Conservation (phyloP, 306 rosid species). For the Acacia acuminata region DNA sequence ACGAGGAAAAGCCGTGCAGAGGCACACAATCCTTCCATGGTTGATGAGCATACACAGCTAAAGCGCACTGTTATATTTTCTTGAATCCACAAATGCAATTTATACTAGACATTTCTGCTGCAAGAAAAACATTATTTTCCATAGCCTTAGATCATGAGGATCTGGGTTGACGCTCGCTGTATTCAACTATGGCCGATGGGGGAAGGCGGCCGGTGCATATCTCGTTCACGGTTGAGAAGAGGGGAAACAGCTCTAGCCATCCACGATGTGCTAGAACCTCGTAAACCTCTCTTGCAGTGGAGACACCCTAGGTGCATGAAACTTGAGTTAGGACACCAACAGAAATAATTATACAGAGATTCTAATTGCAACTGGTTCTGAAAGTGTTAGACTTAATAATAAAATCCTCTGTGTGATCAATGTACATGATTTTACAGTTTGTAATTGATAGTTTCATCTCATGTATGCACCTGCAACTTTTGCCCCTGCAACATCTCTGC, state of each 20-base stretch:
- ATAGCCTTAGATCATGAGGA: conserved; percentile 26
- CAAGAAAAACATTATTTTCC: conserved; percentile 4
- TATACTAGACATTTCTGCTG: conserved; percentile 14
- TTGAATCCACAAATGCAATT: not conserved
- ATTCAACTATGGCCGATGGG: conserved; percentile 84
- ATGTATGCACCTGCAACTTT: conserved; percentile 74
- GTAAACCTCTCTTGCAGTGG: conserved; percentile 82
- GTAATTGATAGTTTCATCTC: not conserved
- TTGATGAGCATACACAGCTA: conserved; percentile 19
- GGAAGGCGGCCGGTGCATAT: conserved; percentile 78
- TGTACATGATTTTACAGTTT: not conserved
- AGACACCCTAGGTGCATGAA: conserved; percentile 69
- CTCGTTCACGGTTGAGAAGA: conserved; percentile 79
- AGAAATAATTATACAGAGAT: not conserved
- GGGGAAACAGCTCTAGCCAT: conserved; percentile 82
- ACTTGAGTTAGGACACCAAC: conserved; percentile 27
- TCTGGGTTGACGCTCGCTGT: conserved; percentile 51
- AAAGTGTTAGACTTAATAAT: not conserved
- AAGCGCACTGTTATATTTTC: conserved; percentile 9
- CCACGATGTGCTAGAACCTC: conserved; percentile 84
- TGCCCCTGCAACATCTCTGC: conserved; percentile 87
- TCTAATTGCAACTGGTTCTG: not conserved
- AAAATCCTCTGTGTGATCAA: not conserved
- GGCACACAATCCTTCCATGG: conserved; percentile 1
- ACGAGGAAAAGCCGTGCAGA: conserved; percentile 4